phyloP scores from a whole-genome alignment of 768 basidiomycete genomes.

The Podaxis sp. region DNA sequence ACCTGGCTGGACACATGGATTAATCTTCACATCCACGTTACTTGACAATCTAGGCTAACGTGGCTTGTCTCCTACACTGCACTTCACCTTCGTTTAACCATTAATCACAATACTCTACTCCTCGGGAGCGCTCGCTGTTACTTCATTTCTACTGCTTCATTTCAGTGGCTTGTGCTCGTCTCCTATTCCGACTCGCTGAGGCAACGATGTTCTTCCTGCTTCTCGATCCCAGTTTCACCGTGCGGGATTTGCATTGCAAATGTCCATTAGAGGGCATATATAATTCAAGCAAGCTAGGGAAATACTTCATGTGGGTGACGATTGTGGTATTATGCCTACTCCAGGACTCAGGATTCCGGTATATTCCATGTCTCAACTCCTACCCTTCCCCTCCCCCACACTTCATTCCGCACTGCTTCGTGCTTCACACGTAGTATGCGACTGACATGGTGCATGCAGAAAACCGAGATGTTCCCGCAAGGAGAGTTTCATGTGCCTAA shows the following conservation, averaged over 20 bases:
- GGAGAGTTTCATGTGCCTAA: constrained; percentile 33
- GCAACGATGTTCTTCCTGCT: neutral
- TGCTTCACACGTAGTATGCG: neutral
- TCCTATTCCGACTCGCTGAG: neutral
- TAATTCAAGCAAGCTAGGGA: neutral
- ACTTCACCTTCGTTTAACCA: neutral
- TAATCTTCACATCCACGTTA: no score
- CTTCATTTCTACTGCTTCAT: neutral
- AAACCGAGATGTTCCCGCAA: constrained; percentile 26
- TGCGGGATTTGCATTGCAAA: neutral
- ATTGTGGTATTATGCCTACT: neutral
- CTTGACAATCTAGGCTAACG: neutral
- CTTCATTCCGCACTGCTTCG: neutral
- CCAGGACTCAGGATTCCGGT: neutral
- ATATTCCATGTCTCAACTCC: neutral
- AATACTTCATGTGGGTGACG: neutral
- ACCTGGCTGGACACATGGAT: no score
- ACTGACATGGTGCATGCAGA: constrained; percentile 12
- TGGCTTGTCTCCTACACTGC: neutral
- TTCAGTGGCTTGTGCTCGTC: neutral
- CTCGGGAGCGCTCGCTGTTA: neutral
- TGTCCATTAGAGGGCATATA: neutral
- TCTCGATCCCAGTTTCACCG: neutral
- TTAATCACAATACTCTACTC: neutral
- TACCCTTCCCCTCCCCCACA: neutral